Evolutionary conservation across 1,284 basidiomycete genomes (phyloP).

Genomic region (Ustilago trichophora): DNA sequence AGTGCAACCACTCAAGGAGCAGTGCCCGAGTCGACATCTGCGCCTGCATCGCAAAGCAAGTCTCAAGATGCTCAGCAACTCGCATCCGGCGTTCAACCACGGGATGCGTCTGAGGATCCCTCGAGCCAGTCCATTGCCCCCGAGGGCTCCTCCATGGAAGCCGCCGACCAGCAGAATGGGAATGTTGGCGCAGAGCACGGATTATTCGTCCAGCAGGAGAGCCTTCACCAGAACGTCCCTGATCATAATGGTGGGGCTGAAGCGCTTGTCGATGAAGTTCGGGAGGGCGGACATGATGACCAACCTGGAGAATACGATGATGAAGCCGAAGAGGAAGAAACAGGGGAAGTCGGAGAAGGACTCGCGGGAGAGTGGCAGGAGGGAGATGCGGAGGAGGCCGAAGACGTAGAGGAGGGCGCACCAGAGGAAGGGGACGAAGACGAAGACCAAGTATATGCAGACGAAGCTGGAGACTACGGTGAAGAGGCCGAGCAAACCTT

Average conservation of each 20-base stretch:
- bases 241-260: neutral
- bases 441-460: conserved; percentile 12
- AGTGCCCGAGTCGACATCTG: neutral
- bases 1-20: neutral
- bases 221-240: neutral
- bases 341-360: neutral
- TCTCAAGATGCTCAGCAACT: neutral
- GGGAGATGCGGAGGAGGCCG: conserved; percentile 11
- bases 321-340: neutral
- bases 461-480: conserved; percentile 1
- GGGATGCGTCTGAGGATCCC: too few species aligned
- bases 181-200: too few species aligned
- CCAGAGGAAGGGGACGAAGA: conserved; percentile 1
- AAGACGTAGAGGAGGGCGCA: conserved; percentile 8
- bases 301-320: neutral
- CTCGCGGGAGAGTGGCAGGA: neutral
- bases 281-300: neutral
- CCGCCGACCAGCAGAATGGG: neutral
- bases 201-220: neutral
- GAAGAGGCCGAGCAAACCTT: conserved; percentile 36
- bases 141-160: too few species aligned
- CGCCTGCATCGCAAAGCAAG: neutral
- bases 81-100: neutral
- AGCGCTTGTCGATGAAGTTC: neutral
- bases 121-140: too few species aligned